Conservation (phyloP, 192 early-diverging fungal genomes). For the Backusella morwellensis region DNA sequence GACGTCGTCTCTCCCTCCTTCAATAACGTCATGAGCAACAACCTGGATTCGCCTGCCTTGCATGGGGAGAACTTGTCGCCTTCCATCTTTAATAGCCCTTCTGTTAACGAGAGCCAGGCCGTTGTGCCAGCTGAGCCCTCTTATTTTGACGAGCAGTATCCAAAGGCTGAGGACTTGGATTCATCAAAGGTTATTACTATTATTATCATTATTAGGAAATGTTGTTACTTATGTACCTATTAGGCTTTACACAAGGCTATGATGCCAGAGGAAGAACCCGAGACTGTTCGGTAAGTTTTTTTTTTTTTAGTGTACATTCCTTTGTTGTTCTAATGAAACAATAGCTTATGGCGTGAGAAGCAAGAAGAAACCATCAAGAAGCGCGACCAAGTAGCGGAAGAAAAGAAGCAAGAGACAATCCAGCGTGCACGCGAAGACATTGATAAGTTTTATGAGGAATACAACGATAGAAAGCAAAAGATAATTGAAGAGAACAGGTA, state of each 20-base stretch:
- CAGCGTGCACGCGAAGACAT: constrained; percentile 61
- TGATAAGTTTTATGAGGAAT: constrained; percentile 80
- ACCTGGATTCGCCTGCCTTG: constrained; percentile 9
- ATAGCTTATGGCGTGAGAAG: constrained; percentile 62
- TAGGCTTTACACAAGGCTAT: constrained; percentile 30
- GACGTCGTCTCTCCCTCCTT: not conserved
- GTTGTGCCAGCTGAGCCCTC: constrained; percentile 8
- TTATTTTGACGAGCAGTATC: constrained; percentile 32
- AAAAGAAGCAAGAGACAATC: constrained; percentile 57
- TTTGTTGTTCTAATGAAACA: not conserved
- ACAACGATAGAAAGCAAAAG: constrained; percentile 70
- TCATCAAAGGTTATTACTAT: constrained; percentile 12
- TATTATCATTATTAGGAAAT: too few species aligned
- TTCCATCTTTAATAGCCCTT: constrained; percentile 6
- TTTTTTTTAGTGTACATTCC: not conserved
- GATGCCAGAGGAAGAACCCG: constrained; percentile 39
- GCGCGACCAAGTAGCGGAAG: constrained; percentile 55
- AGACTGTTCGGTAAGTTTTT: constrained; percentile 36
- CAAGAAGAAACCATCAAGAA: constrained; percentile 53
- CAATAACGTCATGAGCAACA: not conserved
- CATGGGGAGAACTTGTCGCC: not conserved
- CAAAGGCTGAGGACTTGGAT: constrained; percentile 37
- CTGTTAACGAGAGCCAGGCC: not conserved
- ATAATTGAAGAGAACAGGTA: constrained; percentile 66
- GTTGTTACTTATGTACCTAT: not conserved